Evolutionary conservation across 1,139 yeast genomes (phyloP).

Genomic region (Yamadazyma epiphylla): DNA sequence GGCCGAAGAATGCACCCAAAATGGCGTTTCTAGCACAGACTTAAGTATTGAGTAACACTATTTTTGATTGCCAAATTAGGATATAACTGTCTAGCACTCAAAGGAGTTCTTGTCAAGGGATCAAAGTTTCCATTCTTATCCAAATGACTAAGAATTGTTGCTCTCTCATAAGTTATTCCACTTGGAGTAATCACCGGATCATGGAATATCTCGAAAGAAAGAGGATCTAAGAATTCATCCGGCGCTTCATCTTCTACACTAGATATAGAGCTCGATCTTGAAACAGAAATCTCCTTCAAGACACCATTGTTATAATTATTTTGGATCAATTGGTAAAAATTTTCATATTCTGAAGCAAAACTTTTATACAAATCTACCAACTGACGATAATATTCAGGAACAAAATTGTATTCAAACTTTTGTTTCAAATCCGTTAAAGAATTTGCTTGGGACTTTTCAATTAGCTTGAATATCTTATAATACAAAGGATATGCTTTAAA

Average conservation of each 20-base stretch:
- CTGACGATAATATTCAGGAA: slow-evolving; percentile 6
- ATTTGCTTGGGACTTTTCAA: slow-evolving; percentile 7
- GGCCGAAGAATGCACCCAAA: too few relatives aligned
- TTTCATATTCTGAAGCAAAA: slow-evolving; percentile 10
- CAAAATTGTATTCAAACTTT: slow-evolving; percentile 4
- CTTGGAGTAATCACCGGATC: slow-evolving; percentile 51
- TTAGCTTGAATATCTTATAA: slow-evolving; percentile 11
- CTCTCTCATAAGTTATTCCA: slow-evolving; percentile 46
- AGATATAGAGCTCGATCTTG: neutral
- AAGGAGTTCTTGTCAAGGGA: slow-evolving; percentile 33
- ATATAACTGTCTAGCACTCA: slow-evolving; percentile 34
- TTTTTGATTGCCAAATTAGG: slow-evolving; percentile 42
- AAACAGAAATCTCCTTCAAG: neutral
- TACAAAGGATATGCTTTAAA: slow-evolving; percentile 8
- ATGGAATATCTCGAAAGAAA: slow-evolving; percentile 39
- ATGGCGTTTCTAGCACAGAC: too few relatives aligned
- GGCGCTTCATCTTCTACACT: slow-evolving; percentile 29
- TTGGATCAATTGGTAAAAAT: slow-evolving; percentile 9
- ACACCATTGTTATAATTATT: slow-evolving; percentile 11
- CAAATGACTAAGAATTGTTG: slow-evolving; percentile 36
- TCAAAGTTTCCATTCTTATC: slow-evolving; percentile 30
- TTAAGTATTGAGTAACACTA: slow-evolving; percentile 34
- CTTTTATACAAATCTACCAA: slow-evolving; percentile 7
- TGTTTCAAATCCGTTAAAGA: slow-evolving; percentile 6
- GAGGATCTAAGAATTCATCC: slow-evolving; percentile 43